Evolutionary conservation across 345 rosid species (phyloP).

Genomic region (Streptanthus diversifolius): DNA sequence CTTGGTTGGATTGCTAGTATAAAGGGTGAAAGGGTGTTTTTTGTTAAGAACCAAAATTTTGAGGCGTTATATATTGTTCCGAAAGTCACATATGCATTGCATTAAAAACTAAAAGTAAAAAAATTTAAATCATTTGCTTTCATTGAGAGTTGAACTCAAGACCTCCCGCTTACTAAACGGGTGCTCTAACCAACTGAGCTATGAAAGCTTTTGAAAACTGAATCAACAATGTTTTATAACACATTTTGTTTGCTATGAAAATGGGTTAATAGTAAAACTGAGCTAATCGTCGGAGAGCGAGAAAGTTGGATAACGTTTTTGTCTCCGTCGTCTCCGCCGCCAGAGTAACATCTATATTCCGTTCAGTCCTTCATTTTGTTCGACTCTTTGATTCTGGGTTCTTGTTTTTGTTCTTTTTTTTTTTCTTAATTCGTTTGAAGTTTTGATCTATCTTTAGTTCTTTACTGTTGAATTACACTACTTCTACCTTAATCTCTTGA

Average conservation of each 20-base stretch:
- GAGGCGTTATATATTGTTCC: neutral
- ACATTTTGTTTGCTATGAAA: neutral
- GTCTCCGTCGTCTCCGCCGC: neutral
- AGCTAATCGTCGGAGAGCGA: neutral
- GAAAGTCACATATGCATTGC: neutral
- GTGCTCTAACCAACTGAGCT: constrained; percentile 99
- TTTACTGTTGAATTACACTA: too few relatives aligned
- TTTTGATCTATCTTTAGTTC: neutral
- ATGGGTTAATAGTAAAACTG: neutral
- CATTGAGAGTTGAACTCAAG: constrained; percentile 95
- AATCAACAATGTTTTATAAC: rapidly evolving
- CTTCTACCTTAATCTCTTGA: too few relatives aligned
- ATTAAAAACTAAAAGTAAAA: neutral
- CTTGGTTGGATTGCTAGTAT: neutral
- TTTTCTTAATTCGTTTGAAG: neutral
- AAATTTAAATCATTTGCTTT: constrained; percentile 4
- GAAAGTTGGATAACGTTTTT: neutral
- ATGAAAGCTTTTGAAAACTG: constrained; percentile 33
- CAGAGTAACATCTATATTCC: neutral
- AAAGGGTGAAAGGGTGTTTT: neutral
- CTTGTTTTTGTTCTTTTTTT: too few relatives aligned
- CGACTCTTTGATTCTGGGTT: neutral
- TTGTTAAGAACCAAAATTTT: neutral
- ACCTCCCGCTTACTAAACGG: constrained; percentile 97
- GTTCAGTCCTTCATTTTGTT: neutral